A percentile compares a stretch with the other conserved stretches of the same genome.
Conservation (phyloP, 208 protist species). For the Crithidia thermophila region DNA sequence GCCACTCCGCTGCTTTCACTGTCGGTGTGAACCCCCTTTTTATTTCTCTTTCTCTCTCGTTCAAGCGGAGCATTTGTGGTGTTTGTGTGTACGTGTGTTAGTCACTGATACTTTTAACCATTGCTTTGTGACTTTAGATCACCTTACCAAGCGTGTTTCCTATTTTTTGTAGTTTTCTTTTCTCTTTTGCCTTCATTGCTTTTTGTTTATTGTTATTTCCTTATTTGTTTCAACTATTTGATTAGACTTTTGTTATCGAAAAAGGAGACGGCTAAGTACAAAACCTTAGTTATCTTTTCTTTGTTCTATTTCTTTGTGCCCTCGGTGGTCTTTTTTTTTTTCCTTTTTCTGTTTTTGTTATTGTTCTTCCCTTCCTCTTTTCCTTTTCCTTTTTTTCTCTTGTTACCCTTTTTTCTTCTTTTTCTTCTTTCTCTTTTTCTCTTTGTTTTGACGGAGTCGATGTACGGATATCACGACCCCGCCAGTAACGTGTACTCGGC, state of each 20-base stretch:
- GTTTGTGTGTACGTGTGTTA: not conserved
- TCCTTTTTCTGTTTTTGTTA: not conserved
- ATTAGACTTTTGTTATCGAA: no score
- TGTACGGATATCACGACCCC: not conserved
- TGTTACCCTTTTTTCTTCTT: constrained; percentile 1
- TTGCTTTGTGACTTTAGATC: not conserved
- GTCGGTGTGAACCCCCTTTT: not conserved
- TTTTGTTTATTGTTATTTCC: not conserved
- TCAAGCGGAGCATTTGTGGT: no score
- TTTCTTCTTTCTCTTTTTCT: not conserved
- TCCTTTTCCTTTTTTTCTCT: not conserved
- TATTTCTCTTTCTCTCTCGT: not conserved
- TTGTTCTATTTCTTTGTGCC: not conserved
- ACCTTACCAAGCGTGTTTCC: not conserved
- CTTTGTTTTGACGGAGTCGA: not conserved
- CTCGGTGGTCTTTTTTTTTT: not conserved
- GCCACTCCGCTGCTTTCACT: no score
- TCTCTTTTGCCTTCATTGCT: not conserved
- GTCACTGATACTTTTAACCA: no score
- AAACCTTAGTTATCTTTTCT: not conserved
- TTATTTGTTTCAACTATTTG: no score
- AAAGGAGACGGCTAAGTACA: no score
- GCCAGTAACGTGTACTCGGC: not conserved
- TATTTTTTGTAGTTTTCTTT: not conserved
- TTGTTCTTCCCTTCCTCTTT: not conserved